Evolutionary conservation across 805 yeast species (phyloP).

Genomic region (Ogataea allantospora): DNA sequence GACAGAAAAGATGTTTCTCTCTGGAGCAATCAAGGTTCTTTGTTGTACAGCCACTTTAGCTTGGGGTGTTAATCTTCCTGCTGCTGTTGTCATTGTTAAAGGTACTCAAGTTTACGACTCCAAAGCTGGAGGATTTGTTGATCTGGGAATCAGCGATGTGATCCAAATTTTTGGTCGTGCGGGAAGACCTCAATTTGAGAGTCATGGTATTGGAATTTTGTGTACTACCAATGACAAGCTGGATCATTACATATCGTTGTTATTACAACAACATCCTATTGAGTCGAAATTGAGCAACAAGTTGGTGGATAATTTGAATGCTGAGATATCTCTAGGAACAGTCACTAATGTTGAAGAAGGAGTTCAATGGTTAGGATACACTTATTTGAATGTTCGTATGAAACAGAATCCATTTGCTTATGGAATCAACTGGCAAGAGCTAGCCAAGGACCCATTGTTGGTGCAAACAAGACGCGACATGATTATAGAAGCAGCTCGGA

Average conservation of each 20-base stretch:
- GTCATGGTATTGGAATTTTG: constrained; percentile 87
- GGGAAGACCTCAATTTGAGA: constrained; percentile 96
- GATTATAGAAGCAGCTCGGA: constrained; percentile 76
- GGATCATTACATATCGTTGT: constrained; percentile 83
- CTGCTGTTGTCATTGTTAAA: constrained; percentile 93
- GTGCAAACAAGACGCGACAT: constrained; percentile 71
- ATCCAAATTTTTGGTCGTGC: constrained; percentile 99
- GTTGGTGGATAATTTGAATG: constrained; percentile 88
- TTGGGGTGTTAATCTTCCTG: constrained; percentile 99
- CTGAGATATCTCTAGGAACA: constrained; percentile 93
- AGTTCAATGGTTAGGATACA: constrained; percentile 96
- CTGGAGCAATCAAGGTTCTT: constrained; percentile 83
- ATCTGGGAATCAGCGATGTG: constrained; percentile 93
- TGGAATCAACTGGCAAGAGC: constrained; percentile 85
- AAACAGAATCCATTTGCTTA: constrained; percentile 88
- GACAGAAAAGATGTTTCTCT: constrained; percentile 81
- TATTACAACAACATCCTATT: constrained; percentile 94
- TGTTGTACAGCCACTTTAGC: constrained; percentile 98
- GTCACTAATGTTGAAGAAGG: constrained; percentile 95
- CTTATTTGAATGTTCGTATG: constrained; percentile 93
- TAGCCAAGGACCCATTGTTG: constrained; percentile 78
- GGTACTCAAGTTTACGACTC: constrained; percentile 97
- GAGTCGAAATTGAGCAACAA: constrained; percentile 80
- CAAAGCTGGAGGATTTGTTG: constrained; percentile 90
- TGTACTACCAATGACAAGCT: constrained; percentile 79